Evolutionary conservation across 164 flowering plant species (phyloP).

Genomic region (Nymphaea colorata): DNA sequence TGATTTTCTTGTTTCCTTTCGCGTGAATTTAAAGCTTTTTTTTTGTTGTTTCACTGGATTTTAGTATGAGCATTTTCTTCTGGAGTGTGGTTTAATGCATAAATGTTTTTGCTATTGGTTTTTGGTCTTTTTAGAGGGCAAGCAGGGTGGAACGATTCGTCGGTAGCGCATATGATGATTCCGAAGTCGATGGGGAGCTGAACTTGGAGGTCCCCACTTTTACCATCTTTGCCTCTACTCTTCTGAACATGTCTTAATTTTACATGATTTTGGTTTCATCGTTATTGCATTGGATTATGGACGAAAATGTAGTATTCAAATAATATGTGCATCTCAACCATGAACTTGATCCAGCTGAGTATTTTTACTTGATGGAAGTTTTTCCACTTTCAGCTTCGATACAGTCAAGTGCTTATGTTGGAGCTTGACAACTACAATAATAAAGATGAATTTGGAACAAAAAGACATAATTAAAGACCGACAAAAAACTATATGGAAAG

Average conservation of each 20-base stretch:
- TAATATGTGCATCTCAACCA: no score
- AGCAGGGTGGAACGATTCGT: neutral
- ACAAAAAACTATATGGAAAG: no score
- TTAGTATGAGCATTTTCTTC: neutral
- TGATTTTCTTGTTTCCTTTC: neutral
- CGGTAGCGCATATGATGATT: neutral
- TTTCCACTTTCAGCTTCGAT: no score
- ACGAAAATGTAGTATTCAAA: no score
- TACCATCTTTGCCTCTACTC: neutral
- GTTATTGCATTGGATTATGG: no score
- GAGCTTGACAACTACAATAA: no score
- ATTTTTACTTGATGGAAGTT: no score
- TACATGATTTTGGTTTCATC: no score
- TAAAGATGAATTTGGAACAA: no score
- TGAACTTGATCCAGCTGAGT: no score
- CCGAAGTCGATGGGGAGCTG: neutral
- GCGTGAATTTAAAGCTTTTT: neutral
- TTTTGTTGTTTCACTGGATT: neutral
- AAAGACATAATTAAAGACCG: no score
- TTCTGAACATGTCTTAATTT: neutral
- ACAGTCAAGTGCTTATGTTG: no score
- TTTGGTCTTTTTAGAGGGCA: neutral
- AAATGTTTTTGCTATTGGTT: neutral
- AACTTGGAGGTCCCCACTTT: neutral
- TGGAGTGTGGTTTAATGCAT: neutral